phyloP scores from a whole-genome alignment of 2,329 filamentous ascomycete genomes.

The Geosmithia flava region DNA sequence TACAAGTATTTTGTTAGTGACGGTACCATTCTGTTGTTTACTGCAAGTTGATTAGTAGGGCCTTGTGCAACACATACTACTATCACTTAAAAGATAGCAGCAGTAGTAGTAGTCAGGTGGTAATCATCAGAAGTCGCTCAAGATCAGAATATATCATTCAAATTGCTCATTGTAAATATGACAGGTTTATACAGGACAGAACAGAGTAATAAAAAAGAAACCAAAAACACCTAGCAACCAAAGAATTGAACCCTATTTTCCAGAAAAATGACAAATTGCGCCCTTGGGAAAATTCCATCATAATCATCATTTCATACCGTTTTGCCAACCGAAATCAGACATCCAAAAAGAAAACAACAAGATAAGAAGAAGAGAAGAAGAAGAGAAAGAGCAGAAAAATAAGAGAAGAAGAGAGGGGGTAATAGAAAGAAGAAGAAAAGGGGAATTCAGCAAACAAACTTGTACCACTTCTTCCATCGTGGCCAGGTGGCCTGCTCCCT shows the following conservation, averaged over 20 bases:
- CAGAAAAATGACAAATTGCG: not conserved
- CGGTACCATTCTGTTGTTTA: too few relatives aligned
- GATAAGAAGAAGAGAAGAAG: not conserved
- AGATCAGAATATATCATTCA: too few relatives aligned
- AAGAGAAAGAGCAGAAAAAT: not conserved
- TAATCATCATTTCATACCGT: conserved; percentile 17
- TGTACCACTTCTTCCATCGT: conserved; percentile 64
- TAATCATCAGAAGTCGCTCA: too few relatives aligned
- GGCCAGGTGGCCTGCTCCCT: conserved; percentile 65
- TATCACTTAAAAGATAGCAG: too few relatives aligned
- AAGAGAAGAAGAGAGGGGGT: not conserved
- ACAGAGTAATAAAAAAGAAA: too few relatives aligned
- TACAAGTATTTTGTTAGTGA: too few relatives aligned
- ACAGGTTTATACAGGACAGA: too few relatives aligned
- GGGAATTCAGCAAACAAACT: conserved; percentile 51
- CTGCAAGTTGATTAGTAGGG: too few relatives aligned
- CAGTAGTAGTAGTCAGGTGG: too few relatives aligned
- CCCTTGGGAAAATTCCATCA: conserved; percentile 9
- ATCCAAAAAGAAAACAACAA: not conserved
- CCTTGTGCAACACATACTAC: too few relatives aligned
- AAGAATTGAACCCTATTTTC: too few relatives aligned
- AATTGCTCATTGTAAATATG: too few relatives aligned
- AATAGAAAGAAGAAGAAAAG: not conserved
- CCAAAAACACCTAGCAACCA: not conserved
- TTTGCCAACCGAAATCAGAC: not conserved